A percentile compares a stretch with the other conserved stretches of the same genome.
phyloP scores from a whole-genome alignment of 1,139 yeast genomes.

The Sugiyamaella pinicola region DNA sequence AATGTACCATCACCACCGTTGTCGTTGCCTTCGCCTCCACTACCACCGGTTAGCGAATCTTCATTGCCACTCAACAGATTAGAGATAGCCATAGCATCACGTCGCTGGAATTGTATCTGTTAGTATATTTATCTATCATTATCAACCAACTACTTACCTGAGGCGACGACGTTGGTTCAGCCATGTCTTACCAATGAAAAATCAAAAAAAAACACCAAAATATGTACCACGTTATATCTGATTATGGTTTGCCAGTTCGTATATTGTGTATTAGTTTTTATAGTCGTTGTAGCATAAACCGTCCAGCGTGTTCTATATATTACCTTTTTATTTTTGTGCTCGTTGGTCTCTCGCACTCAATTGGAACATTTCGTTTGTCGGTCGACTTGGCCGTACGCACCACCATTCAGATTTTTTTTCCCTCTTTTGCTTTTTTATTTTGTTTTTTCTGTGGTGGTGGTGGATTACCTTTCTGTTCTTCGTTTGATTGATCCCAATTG shows the following conservation, averaged over 20 bases:
- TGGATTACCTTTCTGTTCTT: background rate
- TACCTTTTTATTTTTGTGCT: background rate
- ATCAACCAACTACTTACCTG: conserved; percentile 16
- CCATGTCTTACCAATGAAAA: background rate
- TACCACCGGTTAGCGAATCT: background rate
- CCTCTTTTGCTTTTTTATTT: conserved; percentile 7
- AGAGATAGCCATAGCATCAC: conserved; percentile 24
- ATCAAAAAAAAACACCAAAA: too few species aligned
- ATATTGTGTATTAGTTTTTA: too few species aligned
- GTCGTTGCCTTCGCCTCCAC: background rate
- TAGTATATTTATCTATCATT: background rate
- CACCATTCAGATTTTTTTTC: conserved; percentile 4
- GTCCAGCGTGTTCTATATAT: background rate
- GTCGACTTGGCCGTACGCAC: conserved; percentile 16
- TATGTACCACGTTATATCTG: background rate
- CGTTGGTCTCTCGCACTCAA: background rate
- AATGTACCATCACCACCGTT: background rate
- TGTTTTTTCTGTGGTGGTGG: background rate
- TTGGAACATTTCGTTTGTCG: conserved; percentile 15
- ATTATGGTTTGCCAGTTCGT: background rate
- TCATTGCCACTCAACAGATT: conserved; percentile 15
- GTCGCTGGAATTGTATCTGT: conserved; percentile 17
- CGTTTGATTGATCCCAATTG: conserved; percentile 9
- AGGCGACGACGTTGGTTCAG: conserved; percentile 14
- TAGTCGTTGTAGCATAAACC: background rate